Evolutionary conservation across 73 alveolate species (phyloP).

Genomic region (Paramecium primaurelia): DNA sequence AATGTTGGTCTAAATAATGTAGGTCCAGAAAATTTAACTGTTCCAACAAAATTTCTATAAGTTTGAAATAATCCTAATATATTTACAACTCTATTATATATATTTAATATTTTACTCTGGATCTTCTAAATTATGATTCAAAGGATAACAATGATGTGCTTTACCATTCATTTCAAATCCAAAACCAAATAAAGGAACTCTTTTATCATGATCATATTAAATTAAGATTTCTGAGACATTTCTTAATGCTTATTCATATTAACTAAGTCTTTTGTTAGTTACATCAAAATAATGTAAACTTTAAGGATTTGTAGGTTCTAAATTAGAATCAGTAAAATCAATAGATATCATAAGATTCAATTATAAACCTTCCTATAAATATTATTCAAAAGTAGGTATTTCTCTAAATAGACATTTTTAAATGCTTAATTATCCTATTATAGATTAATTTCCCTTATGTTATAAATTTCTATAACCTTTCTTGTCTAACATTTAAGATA

Average conservation of each 20-base stretch:
- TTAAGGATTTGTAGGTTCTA: constrained; percentile 47
- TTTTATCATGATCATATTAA: constrained; percentile 80
- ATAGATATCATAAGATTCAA: constrained; percentile 77
- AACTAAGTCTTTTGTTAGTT: constrained; percentile 31
- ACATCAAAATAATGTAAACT: constrained; percentile 74
- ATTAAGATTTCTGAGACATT: constrained; percentile 72
- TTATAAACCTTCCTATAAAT: constrained; percentile 74
- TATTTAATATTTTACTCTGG: constrained; percentile 64
- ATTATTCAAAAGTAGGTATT: constrained; percentile 71
- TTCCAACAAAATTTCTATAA: constrained; percentile 69
- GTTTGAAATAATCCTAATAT: constrained; percentile 67
- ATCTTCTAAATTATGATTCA: constrained; percentile 68
- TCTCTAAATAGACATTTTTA: neutral
- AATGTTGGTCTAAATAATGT: constrained; percentile 40
- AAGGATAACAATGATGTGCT: constrained; percentile 87
- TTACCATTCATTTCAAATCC: constrained; percentile 61
- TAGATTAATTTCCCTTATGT: neutral
- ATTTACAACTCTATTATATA: constrained; percentile 62
- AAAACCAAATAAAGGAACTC: constrained; percentile 81
- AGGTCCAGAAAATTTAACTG: constrained; percentile 42
- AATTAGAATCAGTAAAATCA: constrained; percentile 85
- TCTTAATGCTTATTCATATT: constrained; percentile 76
- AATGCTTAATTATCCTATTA: neutral
- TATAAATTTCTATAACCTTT: neutral
- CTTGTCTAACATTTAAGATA: neutral